A percentile compares a stretch with the other conserved stretches of the same genome.
phyloP scores from a whole-genome alignment of 2,329 filamentous ascomycete species.

The Drechmeria coniospora region DNA sequence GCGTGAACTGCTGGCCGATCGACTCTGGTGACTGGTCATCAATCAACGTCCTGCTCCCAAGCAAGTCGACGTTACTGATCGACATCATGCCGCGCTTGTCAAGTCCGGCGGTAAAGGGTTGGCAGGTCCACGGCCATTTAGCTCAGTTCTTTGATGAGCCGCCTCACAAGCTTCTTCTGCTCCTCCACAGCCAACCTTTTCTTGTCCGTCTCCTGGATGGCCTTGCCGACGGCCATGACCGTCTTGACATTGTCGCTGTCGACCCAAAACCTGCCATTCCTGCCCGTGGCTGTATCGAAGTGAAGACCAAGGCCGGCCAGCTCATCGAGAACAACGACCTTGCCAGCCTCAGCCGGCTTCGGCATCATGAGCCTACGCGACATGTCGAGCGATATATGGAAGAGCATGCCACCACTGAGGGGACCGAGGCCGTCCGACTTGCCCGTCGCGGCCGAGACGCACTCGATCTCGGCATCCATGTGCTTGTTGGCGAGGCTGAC shows the following conservation, averaged over 20 bases:
- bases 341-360: constrained; percentile 43
- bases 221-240: constrained; percentile 63
- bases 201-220: constrained; percentile 64
- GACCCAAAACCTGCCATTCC: constrained; percentile 88
- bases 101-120: background rate
- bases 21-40: no score
- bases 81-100: no score
- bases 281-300: constrained; percentile 86
- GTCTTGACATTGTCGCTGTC: constrained; percentile 60
- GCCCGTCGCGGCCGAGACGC: constrained; percentile 71
- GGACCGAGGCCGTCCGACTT: constrained; percentile 81
- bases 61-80: no score
- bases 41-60: no score
- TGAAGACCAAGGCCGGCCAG: constrained; percentile 60
- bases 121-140: constrained; percentile 13
- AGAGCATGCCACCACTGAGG: constrained; percentile 74
- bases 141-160: constrained; percentile 43
- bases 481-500: constrained; percentile 63
- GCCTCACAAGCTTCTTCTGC: constrained; percentile 56
- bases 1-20: no score
- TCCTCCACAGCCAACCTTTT: constrained; percentile 44
- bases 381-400: constrained; percentile 63
- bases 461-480: constrained; percentile 82
- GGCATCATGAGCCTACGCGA: constrained; percentile 62
- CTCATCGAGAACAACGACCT: constrained; percentile 62